Percentiles rank a stretch among this genome's conserved stretches.
These are phyloP conservation scores for Tothia fuscella DNA, from an alignment of 2,329 filamentous ascomycete species.

Conservation along the genomic window DNA sequence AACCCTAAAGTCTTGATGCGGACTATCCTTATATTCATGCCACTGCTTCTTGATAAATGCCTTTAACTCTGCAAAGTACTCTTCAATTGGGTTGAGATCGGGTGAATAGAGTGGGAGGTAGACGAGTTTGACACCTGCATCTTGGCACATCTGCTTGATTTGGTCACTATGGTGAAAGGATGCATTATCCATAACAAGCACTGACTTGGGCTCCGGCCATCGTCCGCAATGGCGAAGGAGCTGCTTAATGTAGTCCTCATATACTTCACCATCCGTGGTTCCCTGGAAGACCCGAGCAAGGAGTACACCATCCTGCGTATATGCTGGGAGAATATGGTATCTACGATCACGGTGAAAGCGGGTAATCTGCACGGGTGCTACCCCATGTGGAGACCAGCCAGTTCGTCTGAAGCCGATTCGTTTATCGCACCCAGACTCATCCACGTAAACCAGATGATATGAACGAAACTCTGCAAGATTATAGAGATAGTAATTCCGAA, in stretches of 20 bases:
- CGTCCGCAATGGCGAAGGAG: conserved; percentile 21
- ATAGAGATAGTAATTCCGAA: conserved; percentile 25
- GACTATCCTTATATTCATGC: conserved; percentile 12
- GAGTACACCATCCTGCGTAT: conserved; percentile 14
- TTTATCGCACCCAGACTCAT: conserved; percentile 29
- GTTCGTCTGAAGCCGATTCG: conserved; percentile 22
- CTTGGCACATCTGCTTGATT: conserved; percentile 19
- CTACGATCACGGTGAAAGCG: conserved; percentile 15
- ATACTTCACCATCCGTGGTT: conserved; percentile 12
- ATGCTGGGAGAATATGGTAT: conserved; percentile 20
- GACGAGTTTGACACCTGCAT: conserved; percentile 11
- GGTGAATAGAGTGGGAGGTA: conserved; percentile 8
- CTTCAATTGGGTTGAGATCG: conserved; percentile 13
- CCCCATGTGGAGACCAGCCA: conserved; percentile 24
- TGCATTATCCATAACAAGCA: conserved; percentile 27
- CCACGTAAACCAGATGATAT: conserved; percentile 25
- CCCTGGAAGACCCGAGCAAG: conserved; percentile 13
- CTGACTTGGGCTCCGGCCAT: conserved; percentile 24
- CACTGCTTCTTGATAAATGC: conserved; percentile 17
- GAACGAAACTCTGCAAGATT: conserved; percentile 22
- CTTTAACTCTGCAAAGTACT: conserved; percentile 18
- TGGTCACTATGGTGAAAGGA: conserved; percentile 20
- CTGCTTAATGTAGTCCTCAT: conserved; percentile 18
- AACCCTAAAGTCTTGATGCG: conserved; percentile 7
- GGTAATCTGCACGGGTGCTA: conserved; percentile 18